Conservation (phyloP, 768 basidiomycete genomes). For the Termitomyces sp. region DNA sequence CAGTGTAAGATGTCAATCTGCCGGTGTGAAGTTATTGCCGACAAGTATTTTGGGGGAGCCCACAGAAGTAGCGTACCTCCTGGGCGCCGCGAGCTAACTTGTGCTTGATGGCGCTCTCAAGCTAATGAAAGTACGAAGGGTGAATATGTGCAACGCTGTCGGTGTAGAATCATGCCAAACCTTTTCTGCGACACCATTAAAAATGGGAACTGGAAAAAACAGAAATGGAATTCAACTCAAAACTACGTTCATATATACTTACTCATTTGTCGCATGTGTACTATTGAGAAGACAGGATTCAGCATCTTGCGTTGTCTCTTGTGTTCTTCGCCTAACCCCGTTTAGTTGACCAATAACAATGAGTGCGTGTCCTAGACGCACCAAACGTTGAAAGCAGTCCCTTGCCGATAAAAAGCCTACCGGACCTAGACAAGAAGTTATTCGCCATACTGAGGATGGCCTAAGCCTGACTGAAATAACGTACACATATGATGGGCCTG, state of each 20-base stretch:
- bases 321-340: slow-evolving; percentile 5
- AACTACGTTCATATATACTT: not conserved
- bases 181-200: slow-evolving; percentile 14
- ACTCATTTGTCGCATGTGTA: slow-evolving; percentile 11
- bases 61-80: slow-evolving; percentile 4
- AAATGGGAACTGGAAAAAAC: slow-evolving; percentile 8
- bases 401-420: not conserved
- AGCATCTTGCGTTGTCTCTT: slow-evolving; percentile 11
- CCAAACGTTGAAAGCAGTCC: slow-evolving; percentile 6
- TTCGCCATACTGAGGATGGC: no score
- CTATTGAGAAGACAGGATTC: slow-evolving; percentile 9
- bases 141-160: not conserved
- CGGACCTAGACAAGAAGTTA: not conserved
- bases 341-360: no score
- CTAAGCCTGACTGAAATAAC: not conserved
- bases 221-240: not conserved
- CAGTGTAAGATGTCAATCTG: slow-evolving; percentile 16
- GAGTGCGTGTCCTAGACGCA: not conserved
- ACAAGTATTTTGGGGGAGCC: not conserved
- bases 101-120: slow-evolving; percentile 1
- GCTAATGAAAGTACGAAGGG: not conserved
- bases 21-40: not conserved
- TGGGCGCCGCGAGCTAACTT: slow-evolving; percentile 4
- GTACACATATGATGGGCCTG: not conserved
- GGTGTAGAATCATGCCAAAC: not conserved